These are phyloP conservation scores for Garcia nutans DNA, from an alignment of 345 rosid genomes.

Conservation along the genomic window DNA sequence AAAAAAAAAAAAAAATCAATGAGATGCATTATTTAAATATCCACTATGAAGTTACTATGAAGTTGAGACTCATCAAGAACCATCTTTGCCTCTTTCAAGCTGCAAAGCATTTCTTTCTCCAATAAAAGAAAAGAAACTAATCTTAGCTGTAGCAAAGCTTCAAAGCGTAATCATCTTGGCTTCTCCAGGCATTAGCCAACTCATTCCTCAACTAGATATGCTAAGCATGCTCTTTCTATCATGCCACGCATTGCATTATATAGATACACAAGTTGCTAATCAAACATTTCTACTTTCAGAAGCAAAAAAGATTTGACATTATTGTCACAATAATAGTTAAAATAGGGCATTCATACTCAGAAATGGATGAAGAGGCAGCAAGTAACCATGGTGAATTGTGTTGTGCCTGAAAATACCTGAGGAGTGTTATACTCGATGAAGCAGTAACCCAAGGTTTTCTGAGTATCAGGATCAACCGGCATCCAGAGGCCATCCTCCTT, in stretches of 20 bases:
- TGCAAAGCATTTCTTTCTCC: neutral
- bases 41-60: neutral
- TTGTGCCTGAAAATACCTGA: constrained; percentile 39
- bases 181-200: neutral
- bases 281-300: neutral
- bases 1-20: constrained; percentile 6
- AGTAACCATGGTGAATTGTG: neutral
- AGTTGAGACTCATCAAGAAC: neutral
- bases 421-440: too few species aligned
- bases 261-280: neutral
- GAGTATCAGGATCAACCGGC: constrained; percentile 71
- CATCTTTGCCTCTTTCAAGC: neutral
- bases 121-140: neutral
- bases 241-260: neutral
- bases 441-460: constrained; percentile 68
- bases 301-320: neutral
- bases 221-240: neutral
- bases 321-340: too few species aligned
- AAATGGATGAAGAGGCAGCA: neutral
- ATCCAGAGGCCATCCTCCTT: constrained; percentile 87
- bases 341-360: neutral
- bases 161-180: neutral
- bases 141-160: neutral
- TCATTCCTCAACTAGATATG: neutral
- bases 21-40: neutral